phyloP scores from a whole-genome alignment of 1,284 basidiomycete genomes.

The Ganoderma sinense region DNA sequence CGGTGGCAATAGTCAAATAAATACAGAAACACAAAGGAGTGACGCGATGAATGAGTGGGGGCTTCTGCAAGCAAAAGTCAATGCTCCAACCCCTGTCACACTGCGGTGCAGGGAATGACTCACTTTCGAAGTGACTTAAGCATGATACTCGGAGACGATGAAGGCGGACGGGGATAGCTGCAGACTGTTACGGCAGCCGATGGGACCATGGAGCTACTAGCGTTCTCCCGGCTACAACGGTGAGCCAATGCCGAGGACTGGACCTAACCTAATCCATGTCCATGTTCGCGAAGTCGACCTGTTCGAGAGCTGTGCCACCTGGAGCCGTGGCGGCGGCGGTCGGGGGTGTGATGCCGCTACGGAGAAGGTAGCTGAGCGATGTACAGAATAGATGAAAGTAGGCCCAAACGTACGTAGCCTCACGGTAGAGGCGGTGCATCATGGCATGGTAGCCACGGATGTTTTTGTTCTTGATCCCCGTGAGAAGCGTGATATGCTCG shows the following conservation, averaged over 20 bases:
- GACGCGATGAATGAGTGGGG: background rate
- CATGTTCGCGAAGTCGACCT: conserved; percentile 4
- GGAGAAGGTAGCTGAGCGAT: background rate
- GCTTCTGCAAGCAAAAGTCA: background rate
- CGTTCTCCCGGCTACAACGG: too few relatives aligned
- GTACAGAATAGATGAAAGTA: background rate
- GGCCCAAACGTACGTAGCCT: background rate
- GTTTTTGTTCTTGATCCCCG: conserved; percentile 3
- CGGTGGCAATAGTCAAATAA: background rate
- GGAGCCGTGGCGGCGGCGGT: background rate
- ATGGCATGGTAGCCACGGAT: background rate
- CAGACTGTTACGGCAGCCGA: too few relatives aligned
- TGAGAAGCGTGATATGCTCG: conserved; percentile 4
- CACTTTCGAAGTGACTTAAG: background rate
- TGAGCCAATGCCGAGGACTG: background rate
- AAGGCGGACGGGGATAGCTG: background rate
- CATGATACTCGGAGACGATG: background rate
- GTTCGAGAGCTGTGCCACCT: background rate
- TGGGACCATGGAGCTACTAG: too few relatives aligned
- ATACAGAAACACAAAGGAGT: background rate
- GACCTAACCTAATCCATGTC: background rate
- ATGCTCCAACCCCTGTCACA: background rate
- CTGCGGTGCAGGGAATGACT: background rate
- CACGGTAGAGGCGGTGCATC: conserved; percentile 2
- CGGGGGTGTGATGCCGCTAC: background rate